A percentile compares a stretch with the other conserved stretches of the same genome.
Evolutionary conservation across 129 eudicot genomes (phyloP).

Genomic region (Tagetes erecta): DNA sequence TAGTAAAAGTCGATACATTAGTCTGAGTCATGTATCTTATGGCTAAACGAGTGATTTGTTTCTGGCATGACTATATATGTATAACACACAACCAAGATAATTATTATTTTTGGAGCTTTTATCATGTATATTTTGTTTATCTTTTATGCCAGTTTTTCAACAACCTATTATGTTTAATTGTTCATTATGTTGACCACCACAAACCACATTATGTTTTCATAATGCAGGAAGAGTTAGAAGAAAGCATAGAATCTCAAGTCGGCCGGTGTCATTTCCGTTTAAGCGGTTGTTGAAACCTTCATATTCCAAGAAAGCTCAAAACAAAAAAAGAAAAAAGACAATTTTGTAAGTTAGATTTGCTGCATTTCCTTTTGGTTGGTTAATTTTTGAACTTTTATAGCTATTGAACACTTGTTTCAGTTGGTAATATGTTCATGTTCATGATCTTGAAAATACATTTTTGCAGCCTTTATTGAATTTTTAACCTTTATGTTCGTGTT

Average conservation of each 20-base stretch:
- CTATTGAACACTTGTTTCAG: not conserved
- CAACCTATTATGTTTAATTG: not conserved
- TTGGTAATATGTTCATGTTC: not conserved
- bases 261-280: constrained; percentile 51
- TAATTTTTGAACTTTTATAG: not conserved
- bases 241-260: constrained; percentile 41
- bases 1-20: not conserved
- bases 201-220: not conserved
- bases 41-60: not conserved
- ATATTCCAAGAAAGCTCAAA: constrained; percentile 51
- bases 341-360: constrained; percentile 41
- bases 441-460: not conserved
- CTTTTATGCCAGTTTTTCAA: not conserved
- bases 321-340: constrained; percentile 30
- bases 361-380: constrained; percentile 2
- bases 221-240: constrained; percentile 50
- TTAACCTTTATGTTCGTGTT: no score
- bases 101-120: not conserved
- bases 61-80: not conserved
- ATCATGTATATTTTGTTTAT: not conserved
- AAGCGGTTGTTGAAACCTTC: constrained; percentile 52
- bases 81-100: not conserved
- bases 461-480: not conserved
- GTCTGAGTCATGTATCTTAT: not conserved
- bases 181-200: not conserved